Conservation (phyloP, 306 rosid genomes). For the Gastrolobium bilobum region DNA sequence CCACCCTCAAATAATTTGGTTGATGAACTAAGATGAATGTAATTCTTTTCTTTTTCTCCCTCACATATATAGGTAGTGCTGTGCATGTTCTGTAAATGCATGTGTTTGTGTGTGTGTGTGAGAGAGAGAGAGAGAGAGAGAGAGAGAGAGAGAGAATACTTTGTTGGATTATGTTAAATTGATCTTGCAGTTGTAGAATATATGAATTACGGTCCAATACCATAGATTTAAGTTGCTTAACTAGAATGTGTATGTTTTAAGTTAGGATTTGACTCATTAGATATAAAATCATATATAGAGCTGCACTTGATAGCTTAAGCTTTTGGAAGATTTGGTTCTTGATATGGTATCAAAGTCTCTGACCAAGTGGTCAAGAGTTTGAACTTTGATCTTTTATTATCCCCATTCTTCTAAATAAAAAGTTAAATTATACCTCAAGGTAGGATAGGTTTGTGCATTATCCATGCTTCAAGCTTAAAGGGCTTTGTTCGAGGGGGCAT, state of each 20-base stretch:
- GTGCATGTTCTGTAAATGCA: not conserved
- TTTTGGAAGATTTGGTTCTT: constrained; percentile 29
- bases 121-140: not conserved
- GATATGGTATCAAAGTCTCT: not conserved
- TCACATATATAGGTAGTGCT: not conserved
- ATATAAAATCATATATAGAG: not conserved
- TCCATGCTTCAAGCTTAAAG: not conserved
- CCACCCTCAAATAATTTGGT: constrained; percentile 20
- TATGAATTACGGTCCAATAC: constrained; percentile 12
- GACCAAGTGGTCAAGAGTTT: not conserved
- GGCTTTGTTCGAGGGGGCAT: not conserved
- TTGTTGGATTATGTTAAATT: constrained; percentile 21
- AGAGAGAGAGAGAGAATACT: not conserved
- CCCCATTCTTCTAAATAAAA: not conserved
- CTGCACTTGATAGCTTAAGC: not conserved
- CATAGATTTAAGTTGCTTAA: constrained; percentile 12
- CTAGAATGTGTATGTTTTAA: constrained; percentile 13
- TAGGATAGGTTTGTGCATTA: constrained; percentile 2
- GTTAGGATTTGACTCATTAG: constrained; percentile 28
- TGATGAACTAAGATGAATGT: constrained; percentile 26
- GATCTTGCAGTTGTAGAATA: constrained; percentile 40
- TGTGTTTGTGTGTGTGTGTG: not conserved
- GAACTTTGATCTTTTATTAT: constrained; percentile 8
- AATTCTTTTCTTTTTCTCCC: not conserved
- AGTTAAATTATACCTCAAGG: not conserved